Evolutionary conservation across 164 flowering plant genomes (phyloP), one percentile per base, ranked within the genome.

Genomic region (Houttuynia cordata): DNA sequence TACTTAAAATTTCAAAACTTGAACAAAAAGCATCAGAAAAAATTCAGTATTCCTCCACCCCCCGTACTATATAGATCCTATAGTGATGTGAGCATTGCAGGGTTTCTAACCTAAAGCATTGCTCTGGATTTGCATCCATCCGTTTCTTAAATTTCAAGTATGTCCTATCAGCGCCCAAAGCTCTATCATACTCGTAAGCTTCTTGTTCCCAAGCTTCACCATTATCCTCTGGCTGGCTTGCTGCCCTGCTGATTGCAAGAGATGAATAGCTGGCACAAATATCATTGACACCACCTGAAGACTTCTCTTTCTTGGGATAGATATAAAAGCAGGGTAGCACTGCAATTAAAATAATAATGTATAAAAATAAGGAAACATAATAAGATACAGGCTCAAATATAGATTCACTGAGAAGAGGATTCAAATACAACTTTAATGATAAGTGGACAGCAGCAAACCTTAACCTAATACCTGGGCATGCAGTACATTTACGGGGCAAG

Each of bases 321-420:
- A 80, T 69, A 71, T 93, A 93, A 70, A 90, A 93, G 83, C 95
- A 90, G 65, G 97, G 96, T 55, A 86, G 57, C 62, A 85, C 99
- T 90, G 92, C 84, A 83, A 74, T 19, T 59, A 73, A 67, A 50
- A 30, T 66, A 62, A 45, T 56, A 66, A n/a, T n/a, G 13, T 68
- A 10, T 51, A 55, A 49, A 21, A 7, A 59, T 64, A 15, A 37
- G 61, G 56, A 40, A 51, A 24, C 24, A 56, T 45, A 58, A 50
- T 64, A 64, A 4, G 55, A 59, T 42, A 64, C 59, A 45, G 2
- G 49, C 17, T 12, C 8, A 45, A 17, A 8, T 45, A 45, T 14
- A 45, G 17, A 45, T 45, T 12, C n/a, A n/a, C n/a, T n/a, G n/a
- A n/a, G n/a, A n/a, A n/a, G n/a, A n/a, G n/a, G n/a, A n/a, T n/a